A percentile compares a stretch with the other conserved stretches of the same genome.
Evolutionary conservation across 2,329 filamentous ascomycete species (phyloP).

Genomic region (Colletotrichum gigasporum): DNA sequence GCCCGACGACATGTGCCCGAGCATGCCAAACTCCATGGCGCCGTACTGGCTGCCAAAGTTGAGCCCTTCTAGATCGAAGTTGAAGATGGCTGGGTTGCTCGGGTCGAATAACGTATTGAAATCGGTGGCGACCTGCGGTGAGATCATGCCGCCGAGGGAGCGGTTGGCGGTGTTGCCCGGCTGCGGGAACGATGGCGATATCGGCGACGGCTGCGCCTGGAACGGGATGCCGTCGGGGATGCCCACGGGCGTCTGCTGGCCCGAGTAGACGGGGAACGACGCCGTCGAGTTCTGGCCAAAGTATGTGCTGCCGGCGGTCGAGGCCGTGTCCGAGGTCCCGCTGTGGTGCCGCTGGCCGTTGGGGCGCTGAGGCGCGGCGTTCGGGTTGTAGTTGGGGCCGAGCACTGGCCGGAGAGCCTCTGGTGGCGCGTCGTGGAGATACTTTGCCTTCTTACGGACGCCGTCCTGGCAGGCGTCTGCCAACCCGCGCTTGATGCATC

Average conservation of each 20-base stretch:
- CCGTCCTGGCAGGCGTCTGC: conserved; percentile 94
- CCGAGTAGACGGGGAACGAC: conserved; percentile 62
- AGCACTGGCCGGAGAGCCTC: conserved; percentile 90
- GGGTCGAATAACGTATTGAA: conserved; percentile 82
- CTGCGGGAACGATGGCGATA: conserved; percentile 76
- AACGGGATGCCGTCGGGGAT: conserved; percentile 64
- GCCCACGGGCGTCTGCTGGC: conserved; percentile 54
- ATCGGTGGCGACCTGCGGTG: conserved; percentile 60
- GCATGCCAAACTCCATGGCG: conserved; percentile 93
- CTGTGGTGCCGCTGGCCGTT: conserved; percentile 51
- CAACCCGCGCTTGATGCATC: conserved; percentile 93
- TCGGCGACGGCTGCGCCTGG: conserved; percentile 75
- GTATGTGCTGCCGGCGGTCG: conserved; percentile 53
- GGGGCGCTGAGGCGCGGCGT: conserved; percentile 51
- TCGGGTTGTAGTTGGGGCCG: conserved; percentile 74
- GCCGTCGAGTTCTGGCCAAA: conserved; percentile 57
- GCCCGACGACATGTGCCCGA: conserved; percentile 95
- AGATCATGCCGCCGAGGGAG: conserved; percentile 54
- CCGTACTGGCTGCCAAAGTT: conserved; percentile 98
- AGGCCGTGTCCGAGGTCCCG: conserved; percentile 50
- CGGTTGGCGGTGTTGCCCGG: conserved; percentile 43
- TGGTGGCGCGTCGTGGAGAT: conserved; percentile 93
- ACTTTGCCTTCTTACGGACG: conserved; percentile 98
- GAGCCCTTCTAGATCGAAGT: conserved; percentile 92
- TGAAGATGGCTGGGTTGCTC: conserved; percentile 91